Conservation (phyloP, 257 asterid species). For the Ilex aquifolium region DNA sequence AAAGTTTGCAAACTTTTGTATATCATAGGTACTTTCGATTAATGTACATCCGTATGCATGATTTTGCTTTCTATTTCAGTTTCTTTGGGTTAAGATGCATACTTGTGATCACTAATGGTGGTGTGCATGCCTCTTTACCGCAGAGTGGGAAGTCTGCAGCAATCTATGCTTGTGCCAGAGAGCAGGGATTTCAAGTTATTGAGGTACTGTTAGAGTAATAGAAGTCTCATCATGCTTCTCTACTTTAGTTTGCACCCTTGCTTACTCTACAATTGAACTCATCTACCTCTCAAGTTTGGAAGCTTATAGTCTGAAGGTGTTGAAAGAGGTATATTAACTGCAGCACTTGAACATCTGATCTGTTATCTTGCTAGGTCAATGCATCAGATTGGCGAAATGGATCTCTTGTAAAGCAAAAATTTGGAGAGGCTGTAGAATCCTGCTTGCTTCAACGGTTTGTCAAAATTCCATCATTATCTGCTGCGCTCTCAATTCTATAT, state of each 20-base stretch:
- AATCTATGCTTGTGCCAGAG: constrained; percentile 92
- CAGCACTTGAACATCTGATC: neutral
- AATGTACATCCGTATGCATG: too few species aligned
- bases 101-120: too few species aligned
- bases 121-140: constrained; percentile 12
- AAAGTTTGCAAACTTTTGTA: too few species aligned
- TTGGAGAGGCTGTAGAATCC: constrained; percentile 98
- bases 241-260: too few species aligned
- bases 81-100: too few species aligned
- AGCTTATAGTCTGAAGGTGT: constrained; percentile 8
- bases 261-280: too few species aligned
- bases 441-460: constrained; percentile 84
- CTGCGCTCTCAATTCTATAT: neutral
- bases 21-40: too few species aligned
- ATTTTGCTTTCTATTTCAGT: too few species aligned
- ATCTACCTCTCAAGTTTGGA: neutral
- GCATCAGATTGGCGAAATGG: constrained; percentile 99
- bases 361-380: constrained; percentile 53
- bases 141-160: constrained; percentile 99
- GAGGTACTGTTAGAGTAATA: constrained; percentile 52
- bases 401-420: constrained; percentile 79
- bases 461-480: constrained; percentile 17
- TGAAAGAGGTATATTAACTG: neutral
- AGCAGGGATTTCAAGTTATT: constrained; percentile 90
- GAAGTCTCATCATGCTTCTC: too few species aligned